These are phyloP conservation scores for Fusarium sp. DNA, from an alignment of 2,329 filamentous ascomycete species.

Conservation along the genomic window DNA sequence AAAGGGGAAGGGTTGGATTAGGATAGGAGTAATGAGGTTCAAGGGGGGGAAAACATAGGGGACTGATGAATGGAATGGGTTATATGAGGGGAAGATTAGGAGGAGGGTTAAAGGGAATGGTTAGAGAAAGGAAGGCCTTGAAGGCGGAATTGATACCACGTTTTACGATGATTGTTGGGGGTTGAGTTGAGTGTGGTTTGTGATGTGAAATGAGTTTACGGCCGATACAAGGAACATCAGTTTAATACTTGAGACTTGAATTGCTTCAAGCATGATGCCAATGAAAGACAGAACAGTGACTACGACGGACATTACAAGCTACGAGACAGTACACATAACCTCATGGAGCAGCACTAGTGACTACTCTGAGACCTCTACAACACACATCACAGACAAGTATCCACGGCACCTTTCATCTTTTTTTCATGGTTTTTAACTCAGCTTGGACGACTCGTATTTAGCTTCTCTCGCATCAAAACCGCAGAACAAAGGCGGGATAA, in stretches of 20 bases:
- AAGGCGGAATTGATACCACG: slow-evolving; percentile 42
- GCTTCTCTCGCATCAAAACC: slow-evolving; percentile 46
- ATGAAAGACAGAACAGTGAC: not conserved
- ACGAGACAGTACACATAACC: not conserved
- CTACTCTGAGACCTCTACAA: not conserved
- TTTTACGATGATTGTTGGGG: slow-evolving; percentile 23
- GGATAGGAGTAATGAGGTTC: slow-evolving; percentile 10
- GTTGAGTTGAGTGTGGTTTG: not conserved
- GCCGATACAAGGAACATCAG: not conserved
- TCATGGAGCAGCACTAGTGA: not conserved
- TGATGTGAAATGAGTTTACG: not conserved
- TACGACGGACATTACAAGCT: not conserved
- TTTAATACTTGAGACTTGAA: not conserved
- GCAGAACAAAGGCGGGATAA: slow-evolving; percentile 71
- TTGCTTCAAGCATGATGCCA: not conserved
- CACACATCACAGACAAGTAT: not conserved
- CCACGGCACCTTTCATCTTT: slow-evolving; percentile 35
- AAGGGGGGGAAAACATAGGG: not conserved
- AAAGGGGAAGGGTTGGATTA: slow-evolving; percentile 19
- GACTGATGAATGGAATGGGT: slow-evolving; percentile 16
- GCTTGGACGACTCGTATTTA: slow-evolving; percentile 43
- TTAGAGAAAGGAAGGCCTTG: slow-evolving; percentile 24
- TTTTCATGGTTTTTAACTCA: slow-evolving; percentile 34
- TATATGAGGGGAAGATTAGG: not conserved
- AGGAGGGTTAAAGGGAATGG: slow-evolving; percentile 14